phyloP scores from a whole-genome alignment of 345 rosid species.

The Toxicodendron radicans region DNA sequence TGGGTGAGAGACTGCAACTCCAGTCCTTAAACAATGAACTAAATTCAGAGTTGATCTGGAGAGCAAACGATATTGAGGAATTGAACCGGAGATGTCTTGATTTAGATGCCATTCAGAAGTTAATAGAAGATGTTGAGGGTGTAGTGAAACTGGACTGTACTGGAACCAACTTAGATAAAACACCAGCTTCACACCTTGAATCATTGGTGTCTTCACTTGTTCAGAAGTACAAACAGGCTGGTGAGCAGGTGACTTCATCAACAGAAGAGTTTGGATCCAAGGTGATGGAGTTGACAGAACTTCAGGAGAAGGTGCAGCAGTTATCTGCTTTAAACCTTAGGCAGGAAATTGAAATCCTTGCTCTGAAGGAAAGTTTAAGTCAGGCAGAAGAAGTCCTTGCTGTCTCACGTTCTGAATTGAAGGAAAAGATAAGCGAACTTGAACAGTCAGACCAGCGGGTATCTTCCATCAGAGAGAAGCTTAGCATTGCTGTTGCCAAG shows the following conservation, averaged over 20 bases:
- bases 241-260: constrained; percentile 34
- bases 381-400: constrained; percentile 58
- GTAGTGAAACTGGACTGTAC: constrained; percentile 50
- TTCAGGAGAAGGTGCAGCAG: constrained; percentile 48
- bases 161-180: constrained; percentile 34
- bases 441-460: constrained; percentile 86
- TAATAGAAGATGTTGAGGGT: constrained; percentile 57
- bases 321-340: constrained; percentile 48
- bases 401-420: constrained; percentile 47
- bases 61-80: constrained; percentile 53
- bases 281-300: constrained; percentile 46
- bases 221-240: constrained; percentile 55
- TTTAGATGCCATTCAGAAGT: constrained; percentile 47
- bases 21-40: constrained; percentile 55
- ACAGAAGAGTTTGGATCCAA: constrained; percentile 47
- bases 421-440: constrained; percentile 62
- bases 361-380: constrained; percentile 49
- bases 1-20: constrained; percentile 59
- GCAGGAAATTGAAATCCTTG: constrained; percentile 54
- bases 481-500: constrained; percentile 91
- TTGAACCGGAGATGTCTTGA: constrained; percentile 45
- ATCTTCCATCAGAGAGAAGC: constrained; percentile 87
- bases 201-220: constrained; percentile 66
- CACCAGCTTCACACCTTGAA: constrained; percentile 49
- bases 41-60: constrained; percentile 48